Evolutionary conservation across 805 yeast species (phyloP).

Genomic region (Cyberlindnera saturnus): DNA sequence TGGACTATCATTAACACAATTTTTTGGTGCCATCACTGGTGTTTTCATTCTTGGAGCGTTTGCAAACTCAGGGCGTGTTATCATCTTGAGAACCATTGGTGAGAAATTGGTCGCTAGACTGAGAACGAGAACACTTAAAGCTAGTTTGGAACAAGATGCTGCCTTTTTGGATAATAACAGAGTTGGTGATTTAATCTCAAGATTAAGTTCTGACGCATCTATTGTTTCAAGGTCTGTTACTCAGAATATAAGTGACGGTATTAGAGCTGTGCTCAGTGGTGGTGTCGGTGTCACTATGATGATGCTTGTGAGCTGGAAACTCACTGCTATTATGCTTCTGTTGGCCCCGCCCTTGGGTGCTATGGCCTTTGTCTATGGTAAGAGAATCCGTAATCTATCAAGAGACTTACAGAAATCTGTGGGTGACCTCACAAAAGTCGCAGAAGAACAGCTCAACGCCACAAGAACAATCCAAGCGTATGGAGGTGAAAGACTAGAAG

Average conservation of each 20-base stretch:
- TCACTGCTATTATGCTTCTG: slow-evolving; percentile 75
- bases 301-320: slow-evolving; percentile 77
- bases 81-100: slow-evolving; percentile 70
- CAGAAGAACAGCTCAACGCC: slow-evolving; percentile 86
- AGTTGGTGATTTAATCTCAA: slow-evolving; percentile 86
- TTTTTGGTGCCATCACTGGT: slow-evolving; percentile 54
- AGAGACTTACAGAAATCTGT: slow-evolving; percentile 75
- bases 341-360: slow-evolving; percentile 78
- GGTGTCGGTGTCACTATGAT: slow-evolving; percentile 87
- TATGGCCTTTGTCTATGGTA: slow-evolving; percentile 80
- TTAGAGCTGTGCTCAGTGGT: slow-evolving; percentile 76
- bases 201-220: slow-evolving; percentile 84
- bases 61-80: slow-evolving; percentile 78
- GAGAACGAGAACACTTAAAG: slow-evolving; percentile 69
- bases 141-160: slow-evolving; percentile 78
- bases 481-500: slow-evolving; percentile 77
- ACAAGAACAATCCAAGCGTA: slow-evolving; percentile 85
- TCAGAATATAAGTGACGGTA: slow-evolving; percentile 88
- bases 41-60: slow-evolving; percentile 68
- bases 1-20: slow-evolving; percentile 59
- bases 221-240: slow-evolving; percentile 82
- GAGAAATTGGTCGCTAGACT: slow-evolving; percentile 83
- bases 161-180: slow-evolving; percentile 85
- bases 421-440: slow-evolving; percentile 81
- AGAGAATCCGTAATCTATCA: slow-evolving; percentile 66